Percentiles rank a stretch among this genome's conserved stretches.
These are phyloP conservation scores for Rhododendron molle DNA, from an alignment of 148 eudicot genomes.

Conservation along the genomic window DNA sequence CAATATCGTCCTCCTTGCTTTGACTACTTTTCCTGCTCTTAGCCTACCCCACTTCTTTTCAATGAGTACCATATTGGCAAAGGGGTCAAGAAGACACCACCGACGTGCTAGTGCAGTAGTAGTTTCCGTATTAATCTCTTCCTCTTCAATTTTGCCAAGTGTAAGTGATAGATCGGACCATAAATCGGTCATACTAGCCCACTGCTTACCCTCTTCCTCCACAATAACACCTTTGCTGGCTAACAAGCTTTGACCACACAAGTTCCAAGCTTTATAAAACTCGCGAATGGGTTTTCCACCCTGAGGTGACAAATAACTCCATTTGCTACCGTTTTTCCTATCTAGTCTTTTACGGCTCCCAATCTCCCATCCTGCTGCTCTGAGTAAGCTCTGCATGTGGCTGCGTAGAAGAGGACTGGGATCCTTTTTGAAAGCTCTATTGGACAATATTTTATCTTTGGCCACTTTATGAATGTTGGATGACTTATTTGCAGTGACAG, in stretches of 20 bases:
- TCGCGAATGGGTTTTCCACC: conserved; percentile 65
- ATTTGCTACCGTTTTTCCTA: conserved; percentile 54
- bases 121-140: conserved; percentile 32
- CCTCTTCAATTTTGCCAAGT: conserved; percentile 43
- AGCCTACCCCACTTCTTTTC: conserved; percentile 58
- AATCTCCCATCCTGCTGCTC: conserved; percentile 69
- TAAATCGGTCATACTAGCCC: conserved; percentile 55
- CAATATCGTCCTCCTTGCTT: conserved; percentile 39
- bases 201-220: conserved; percentile 39
- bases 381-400: conserved; percentile 49
- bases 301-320: conserved; percentile 56
- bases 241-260: conserved; percentile 60
- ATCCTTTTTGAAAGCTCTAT: conserved; percentile 39
- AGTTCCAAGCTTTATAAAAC: conserved; percentile 68
- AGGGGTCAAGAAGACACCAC: conserved; percentile 84
- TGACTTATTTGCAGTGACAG: conserved; percentile 31
- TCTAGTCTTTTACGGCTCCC: conserved; percentile 58
- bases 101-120: conserved; percentile 41
- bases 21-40: conserved; percentile 52
- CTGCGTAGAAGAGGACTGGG: conserved; percentile 66
- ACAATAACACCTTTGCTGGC: conserved; percentile 22
- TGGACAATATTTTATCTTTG: conserved; percentile 32
- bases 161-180: conserved; percentile 57
- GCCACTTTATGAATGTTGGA: conserved; percentile 35
- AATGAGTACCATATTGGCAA: conserved; percentile 64